phyloP scores from a whole-genome alignment of 1,139 yeast species.

The Suhomyces wounanorum region DNA sequence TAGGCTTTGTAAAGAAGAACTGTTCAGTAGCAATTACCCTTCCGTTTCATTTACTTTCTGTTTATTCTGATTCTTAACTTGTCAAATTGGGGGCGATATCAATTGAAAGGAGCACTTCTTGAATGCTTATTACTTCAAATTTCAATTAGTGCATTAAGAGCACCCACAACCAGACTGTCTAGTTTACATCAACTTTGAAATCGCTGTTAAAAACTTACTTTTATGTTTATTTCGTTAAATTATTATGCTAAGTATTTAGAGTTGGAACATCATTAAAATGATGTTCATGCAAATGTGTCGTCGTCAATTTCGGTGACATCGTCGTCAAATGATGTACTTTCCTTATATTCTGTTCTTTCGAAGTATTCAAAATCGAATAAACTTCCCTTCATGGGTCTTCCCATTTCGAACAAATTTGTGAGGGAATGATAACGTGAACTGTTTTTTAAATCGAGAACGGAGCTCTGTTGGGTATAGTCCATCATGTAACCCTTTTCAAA shows the following conservation, averaged over 20 bases:
- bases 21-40: too few relatives aligned
- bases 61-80: too few relatives aligned
- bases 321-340: not conserved
- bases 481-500: slow-evolving; percentile 22
- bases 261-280: not conserved
- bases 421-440: slow-evolving; percentile 25
- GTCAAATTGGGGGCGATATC: too few relatives aligned
- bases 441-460: slow-evolving; percentile 20
- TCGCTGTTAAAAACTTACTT: too few relatives aligned
- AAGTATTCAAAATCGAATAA: slow-evolving; percentile 33
- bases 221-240: too few relatives aligned
- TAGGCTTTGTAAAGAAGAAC: too few relatives aligned
- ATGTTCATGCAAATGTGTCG: slow-evolving; percentile 2
- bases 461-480: slow-evolving; percentile 23
- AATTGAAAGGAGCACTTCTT: too few relatives aligned
- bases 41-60: too few relatives aligned
- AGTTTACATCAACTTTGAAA: too few relatives aligned
- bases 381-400: slow-evolving; percentile 31
- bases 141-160: too few relatives aligned
- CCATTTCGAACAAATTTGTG: slow-evolving; percentile 29
- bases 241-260: not conserved
- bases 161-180: too few relatives aligned
- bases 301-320: not conserved
- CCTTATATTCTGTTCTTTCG: slow-evolving; percentile 18
- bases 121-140: too few relatives aligned